These are phyloP conservation scores for Kentomonas sorsogonicus DNA, from an alignment of 208 protist species.

Conservation along the genomic window DNA sequence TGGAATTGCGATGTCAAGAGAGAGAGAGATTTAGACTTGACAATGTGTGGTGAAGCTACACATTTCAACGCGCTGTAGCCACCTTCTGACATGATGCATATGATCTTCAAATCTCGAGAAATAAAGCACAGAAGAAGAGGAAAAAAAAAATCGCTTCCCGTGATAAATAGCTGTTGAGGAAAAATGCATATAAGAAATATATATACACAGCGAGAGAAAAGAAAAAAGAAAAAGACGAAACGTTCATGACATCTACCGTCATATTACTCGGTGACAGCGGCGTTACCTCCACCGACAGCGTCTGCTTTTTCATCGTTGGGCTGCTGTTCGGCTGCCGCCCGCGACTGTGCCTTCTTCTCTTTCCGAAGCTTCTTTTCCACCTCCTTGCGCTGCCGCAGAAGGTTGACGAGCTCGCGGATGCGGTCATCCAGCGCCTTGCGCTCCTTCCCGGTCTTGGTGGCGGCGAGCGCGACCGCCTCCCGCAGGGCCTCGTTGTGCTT, in stretches of 20 bases:
- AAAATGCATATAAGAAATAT: neutral
- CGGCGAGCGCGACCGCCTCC: slow-evolving; percentile 38
- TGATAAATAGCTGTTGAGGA: neutral
- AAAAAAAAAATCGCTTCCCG: neutral
- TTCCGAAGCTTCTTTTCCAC: slow-evolving; percentile 50
- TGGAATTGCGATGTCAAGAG: no score
- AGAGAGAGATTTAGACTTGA: no score
- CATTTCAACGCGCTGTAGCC: no score
- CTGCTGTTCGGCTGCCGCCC: slow-evolving; percentile 3
- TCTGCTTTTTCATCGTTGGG: neutral
- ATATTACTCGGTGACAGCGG: no score
- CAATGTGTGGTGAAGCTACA: no score
- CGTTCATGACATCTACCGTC: neutral
- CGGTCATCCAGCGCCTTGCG: slow-evolving; percentile 46
- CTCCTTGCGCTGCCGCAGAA: slow-evolving; percentile 53
- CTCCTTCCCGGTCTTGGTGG: slow-evolving; percentile 37
- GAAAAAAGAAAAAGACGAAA: neutral
- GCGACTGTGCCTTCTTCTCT: slow-evolving; percentile 22
- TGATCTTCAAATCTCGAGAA: no score
- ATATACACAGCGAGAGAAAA: neutral
- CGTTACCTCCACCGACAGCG: no score
- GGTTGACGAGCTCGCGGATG: slow-evolving; percentile 42
- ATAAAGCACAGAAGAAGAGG: no score
- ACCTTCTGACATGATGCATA: no score
- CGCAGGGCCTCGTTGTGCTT: slow-evolving; percentile 44